Evolutionary conservation across 495 filamentous ascomycete genomes (phyloP).

Genomic region (Chaetomium tenue): DNA sequence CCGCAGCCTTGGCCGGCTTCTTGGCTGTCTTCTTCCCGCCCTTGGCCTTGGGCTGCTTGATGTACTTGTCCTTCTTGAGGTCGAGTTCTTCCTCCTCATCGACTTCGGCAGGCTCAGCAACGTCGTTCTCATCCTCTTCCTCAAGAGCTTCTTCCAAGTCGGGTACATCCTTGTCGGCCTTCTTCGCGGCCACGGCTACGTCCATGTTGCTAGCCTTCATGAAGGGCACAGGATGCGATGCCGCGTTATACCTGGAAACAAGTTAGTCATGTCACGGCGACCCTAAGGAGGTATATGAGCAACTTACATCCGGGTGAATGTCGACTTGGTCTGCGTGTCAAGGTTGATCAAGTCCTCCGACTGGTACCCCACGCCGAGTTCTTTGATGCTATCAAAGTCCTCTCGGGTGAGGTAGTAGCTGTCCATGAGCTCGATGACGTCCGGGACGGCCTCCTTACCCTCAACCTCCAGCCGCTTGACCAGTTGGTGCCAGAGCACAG

Average conservation of each 20-base stretch:
- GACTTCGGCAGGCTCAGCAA: conserved; percentile 58
- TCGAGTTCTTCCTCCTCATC: conserved; percentile 74
- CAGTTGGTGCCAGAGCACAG: conserved; percentile 80
- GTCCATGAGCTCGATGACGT: conserved; percentile 89
- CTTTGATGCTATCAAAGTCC: conserved; percentile 88
- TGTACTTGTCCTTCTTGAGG: conserved; percentile 92
- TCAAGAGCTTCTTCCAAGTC: conserved; percentile 96
- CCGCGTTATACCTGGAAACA: conserved; percentile 68
- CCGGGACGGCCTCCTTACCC: conserved; percentile 70
- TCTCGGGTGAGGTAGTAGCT: conserved; percentile 95
- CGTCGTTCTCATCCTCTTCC: conserved; percentile 78
- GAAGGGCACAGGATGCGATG: conserved; percentile 88
- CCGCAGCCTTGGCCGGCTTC: conserved; percentile 35
- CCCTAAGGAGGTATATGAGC: neutral
- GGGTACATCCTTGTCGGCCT: conserved; percentile 71
- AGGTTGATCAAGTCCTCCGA: conserved; percentile 70
- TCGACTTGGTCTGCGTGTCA: conserved; percentile 77
- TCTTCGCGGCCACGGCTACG: conserved; percentile 57
- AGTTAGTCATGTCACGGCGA: conserved; percentile 24
- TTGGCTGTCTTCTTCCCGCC: conserved; percentile 52
- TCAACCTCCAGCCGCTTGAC: conserved; percentile 66
- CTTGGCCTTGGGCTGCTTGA: conserved; percentile 82
- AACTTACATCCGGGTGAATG: conserved; percentile 79
- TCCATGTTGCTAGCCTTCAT: conserved; percentile 86
- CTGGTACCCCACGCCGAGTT: conserved; percentile 86